Evolutionary conservation across 2,329 filamentous ascomycete genomes (phyloP).

Genomic region (Penicillium polonicum): DNA sequence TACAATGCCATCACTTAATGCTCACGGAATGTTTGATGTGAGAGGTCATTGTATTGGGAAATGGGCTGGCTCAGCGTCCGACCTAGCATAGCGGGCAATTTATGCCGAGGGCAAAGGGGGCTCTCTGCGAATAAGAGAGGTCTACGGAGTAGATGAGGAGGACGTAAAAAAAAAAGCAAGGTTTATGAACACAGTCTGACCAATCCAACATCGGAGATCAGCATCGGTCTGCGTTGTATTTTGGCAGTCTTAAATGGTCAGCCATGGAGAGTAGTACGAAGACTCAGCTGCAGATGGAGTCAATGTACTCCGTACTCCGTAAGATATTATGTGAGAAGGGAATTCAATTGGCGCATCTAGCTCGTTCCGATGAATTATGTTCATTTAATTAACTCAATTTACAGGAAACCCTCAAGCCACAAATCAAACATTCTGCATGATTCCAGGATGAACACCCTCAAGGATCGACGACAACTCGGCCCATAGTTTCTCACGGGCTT

Average conservation of each 20-base stretch:
- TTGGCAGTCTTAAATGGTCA: neutral
- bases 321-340: neutral
- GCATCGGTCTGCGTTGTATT: neutral
- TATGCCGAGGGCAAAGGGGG: neutral
- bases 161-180: neutral
- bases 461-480: slow-evolving; percentile 44
- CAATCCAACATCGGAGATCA: neutral
- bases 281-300: neutral
- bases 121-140: neutral
- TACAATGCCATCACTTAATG: neutral
- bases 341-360: neutral
- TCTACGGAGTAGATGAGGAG: neutral
- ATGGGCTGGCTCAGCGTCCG: slow-evolving; percentile 8
- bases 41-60: slow-evolving; percentile 10
- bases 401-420: neutral
- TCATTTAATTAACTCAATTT: neutral
- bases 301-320: neutral
- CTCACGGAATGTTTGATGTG: slow-evolving; percentile 1
- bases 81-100: slow-evolving; percentile 2
- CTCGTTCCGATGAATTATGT: neutral
- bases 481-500: slow-evolving; percentile 45
- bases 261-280: neutral
- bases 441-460: slow-evolving; percentile 45
- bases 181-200: neutral
- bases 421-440: slow-evolving; percentile 26